Conservation (phyloP, 805 yeast genomes). For the Candida taoyuanica region DNA sequence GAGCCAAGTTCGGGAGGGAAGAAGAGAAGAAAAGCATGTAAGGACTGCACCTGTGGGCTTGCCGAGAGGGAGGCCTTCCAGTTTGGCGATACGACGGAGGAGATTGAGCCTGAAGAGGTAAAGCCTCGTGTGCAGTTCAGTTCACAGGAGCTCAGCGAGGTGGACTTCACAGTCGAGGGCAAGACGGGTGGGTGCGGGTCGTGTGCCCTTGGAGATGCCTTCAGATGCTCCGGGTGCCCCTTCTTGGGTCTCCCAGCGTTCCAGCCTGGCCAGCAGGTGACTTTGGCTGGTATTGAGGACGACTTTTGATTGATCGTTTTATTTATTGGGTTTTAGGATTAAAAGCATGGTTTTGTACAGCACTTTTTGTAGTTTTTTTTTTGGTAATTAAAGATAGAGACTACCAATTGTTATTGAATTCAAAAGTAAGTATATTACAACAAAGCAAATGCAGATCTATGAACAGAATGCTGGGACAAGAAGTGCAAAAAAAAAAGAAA, state of each 20-base stretch:
- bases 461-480: not conserved
- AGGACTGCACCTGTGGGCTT: constrained; percentile 96
- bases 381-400: too few relatives aligned
- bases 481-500: not conserved
- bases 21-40: constrained; percentile 86
- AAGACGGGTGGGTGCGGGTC: constrained; percentile 97
- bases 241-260: constrained; percentile 96
- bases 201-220: constrained; percentile 96
- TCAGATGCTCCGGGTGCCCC: constrained; percentile 98
- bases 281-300: constrained; percentile 70
- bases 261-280: constrained; percentile 92
- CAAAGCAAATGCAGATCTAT: not conserved
- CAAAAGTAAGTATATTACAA: too few relatives aligned
- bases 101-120: constrained; percentile 30
- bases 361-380: too few relatives aligned
- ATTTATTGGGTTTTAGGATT: constrained; percentile 2
- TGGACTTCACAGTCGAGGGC: constrained; percentile 95
- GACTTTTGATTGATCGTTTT: constrained; percentile 45
- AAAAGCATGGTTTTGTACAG: not conserved
- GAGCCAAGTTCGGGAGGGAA: constrained; percentile 54
- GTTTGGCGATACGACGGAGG: constrained; percentile 35
- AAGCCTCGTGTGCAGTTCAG: constrained; percentile 49
- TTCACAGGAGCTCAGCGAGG: constrained; percentile 74
- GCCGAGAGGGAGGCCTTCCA: constrained; percentile 80
- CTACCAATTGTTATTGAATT: too few relatives aligned